Evolutionary conservation across 768 basidiomycete species (phyloP), one percentile per base, ranked within the genome.

Genomic region (Leccinum longicurvipes): DNA sequence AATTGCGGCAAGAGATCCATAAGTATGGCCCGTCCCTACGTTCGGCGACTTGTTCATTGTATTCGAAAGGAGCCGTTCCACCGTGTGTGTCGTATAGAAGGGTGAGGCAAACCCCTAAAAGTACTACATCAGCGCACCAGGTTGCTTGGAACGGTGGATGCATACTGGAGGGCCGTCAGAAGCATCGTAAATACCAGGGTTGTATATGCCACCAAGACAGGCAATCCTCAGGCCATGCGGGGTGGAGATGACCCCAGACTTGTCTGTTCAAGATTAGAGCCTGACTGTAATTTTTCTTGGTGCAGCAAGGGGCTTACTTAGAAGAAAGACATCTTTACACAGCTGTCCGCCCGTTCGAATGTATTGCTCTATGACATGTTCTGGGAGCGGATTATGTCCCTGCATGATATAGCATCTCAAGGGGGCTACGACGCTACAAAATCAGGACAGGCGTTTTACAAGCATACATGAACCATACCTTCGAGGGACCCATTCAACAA

Each of bases 381-480:
- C 76, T 5, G 94, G 93, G 14, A 98, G 71, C 2, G 87, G 83
- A 60, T 84, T 74, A 51, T 85, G 82, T 17, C 95, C 95, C 68
- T 93, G 86, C 82, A 93, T 94, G 55, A 97, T 85, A 74, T 96
- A 98, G 63, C 92, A 94, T 65, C 91, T 89, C 17, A 96, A 74
- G 11, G 95, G 91, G 27, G 85, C 92, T 96, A 61, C 55, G 53
- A 52, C n/a, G 46, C 17, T 29, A 61, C 56, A 36, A 60, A 51
- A 59, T 65, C 51, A 64, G 58, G 45, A 28, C 25, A 34, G 24
- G 24, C 31, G 46, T 29, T 23, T 19, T 14, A 28, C 29, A 21
- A 21, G 24, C 31, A 50, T 23, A 50, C 11, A 24, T 11, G 47
- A n/a, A 25, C 24, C 75, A 42, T 68, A 85, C 91, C 86, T 75